phyloP scores from a whole-genome alignment of 1,284 basidiomycete genomes.

The Leccinum huronense region DNA sequence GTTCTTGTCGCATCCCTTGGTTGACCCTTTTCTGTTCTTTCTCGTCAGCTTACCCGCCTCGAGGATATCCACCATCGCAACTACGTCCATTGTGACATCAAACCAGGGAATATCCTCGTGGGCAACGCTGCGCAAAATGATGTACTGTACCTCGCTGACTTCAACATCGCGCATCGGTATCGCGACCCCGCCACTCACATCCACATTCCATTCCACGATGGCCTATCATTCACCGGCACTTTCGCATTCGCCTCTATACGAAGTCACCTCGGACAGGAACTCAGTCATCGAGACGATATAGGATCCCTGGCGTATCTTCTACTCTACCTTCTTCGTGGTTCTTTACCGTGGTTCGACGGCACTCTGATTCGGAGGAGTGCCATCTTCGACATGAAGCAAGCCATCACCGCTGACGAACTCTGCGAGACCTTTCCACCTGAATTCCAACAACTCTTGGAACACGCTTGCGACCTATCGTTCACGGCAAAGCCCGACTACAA shows the following conservation, averaged over 20 bases:
- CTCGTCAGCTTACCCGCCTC: background rate
- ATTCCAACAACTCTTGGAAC: background rate
- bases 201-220: background rate
- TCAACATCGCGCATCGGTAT: background rate
- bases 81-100: background rate
- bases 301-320: background rate
- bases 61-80: background rate
- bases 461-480: background rate
- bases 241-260: background rate
- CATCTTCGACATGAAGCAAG: background rate
- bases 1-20: background rate
- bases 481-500: background rate
- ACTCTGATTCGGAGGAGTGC: background rate
- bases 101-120: background rate
- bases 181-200: background rate
- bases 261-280: background rate
- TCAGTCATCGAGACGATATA: background rate
- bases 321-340: background rate
- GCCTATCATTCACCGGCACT: background rate
- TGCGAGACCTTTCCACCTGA: background rate
- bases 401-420: background rate
- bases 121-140: background rate
- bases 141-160: background rate
- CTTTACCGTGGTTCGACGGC: background rate
- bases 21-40: background rate